phyloP scores from a whole-genome alignment of 352 stramenopile genomes.

The Phytophthora litchii region DNA sequence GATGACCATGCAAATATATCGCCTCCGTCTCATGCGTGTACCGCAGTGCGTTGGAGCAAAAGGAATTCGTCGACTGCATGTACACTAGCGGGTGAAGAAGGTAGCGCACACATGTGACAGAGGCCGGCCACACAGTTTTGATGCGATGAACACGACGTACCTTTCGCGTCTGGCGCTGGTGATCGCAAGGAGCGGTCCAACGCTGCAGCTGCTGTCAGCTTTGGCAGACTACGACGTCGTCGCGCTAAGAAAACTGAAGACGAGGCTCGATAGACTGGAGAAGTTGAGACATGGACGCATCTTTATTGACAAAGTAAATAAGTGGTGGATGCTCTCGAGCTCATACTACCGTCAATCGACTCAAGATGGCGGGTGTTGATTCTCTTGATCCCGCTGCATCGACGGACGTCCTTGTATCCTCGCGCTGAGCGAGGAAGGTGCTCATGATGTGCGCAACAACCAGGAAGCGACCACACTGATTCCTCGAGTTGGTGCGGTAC shows the following conservation, averaged over 20 bases:
- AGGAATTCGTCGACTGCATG: no score
- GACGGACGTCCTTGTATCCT: neutral
- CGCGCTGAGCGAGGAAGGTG: constrained; percentile 49
- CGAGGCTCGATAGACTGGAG: neutral
- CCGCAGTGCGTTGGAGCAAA: no score
- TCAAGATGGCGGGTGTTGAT: neutral
- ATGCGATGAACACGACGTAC: constrained; percentile 24
- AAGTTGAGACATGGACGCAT: constrained; percentile 16
- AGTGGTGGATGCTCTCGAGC: neutral
- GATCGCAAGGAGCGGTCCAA: no score
- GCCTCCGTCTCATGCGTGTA: no score
- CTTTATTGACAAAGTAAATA: constrained; percentile 21
- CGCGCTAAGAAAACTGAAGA: no score
- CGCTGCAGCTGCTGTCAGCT: no score
- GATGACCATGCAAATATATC: no score
- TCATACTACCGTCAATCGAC: constrained; percentile 9
- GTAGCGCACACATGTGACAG: constrained; percentile 6
- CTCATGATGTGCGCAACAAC: constrained; percentile 51
- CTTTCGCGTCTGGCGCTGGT: neutral
- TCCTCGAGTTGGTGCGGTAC: constrained; percentile 36
- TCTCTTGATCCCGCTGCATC: neutral
- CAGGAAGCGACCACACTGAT: constrained; percentile 49
- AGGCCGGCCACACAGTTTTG: constrained; percentile 17
- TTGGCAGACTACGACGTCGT: no score
- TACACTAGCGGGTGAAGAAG: no score